Percentiles rank a stretch among this genome's conserved stretches.
phyloP scores from a whole-genome alignment of 257 asterid species.

The Perilla frutescens region DNA sequence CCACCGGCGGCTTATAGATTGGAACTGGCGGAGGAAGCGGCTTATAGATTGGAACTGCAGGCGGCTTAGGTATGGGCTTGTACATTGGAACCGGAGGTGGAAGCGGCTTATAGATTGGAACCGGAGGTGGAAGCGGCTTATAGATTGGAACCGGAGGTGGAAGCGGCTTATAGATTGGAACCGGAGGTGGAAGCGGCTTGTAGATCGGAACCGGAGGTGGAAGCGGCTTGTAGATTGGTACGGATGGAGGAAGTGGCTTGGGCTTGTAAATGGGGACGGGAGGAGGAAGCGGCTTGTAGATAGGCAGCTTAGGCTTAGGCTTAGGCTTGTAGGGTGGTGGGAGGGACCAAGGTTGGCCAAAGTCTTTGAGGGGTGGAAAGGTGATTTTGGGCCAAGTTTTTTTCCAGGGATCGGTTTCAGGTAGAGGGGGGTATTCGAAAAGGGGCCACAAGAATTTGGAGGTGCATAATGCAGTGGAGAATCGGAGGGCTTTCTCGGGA shows the following conservation, averaged over 20 bases:
- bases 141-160: conserved; percentile 1
- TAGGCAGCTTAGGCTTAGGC: conserved; percentile 27
- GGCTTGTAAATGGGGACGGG: neutral
- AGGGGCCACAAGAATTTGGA: conserved; percentile 80
- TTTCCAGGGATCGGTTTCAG: conserved; percentile 42
- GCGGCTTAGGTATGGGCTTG: conserved; percentile 3
- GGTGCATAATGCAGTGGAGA: conserved; percentile 76
- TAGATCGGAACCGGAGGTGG: neutral
- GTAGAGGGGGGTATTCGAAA: conserved; percentile 60
- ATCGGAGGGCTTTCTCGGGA: conserved; percentile 51
- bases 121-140: conserved; percentile 47
- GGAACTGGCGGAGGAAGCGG: conserved; percentile 22
- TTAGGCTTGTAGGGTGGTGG: conserved; percentile 26
- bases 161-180: neutral
- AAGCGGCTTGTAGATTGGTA: conserved; percentile 19
- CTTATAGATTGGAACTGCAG: conserved; percentile 20
- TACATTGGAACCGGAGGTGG: conserved; percentile 29
- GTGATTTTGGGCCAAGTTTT: conserved; percentile 44
- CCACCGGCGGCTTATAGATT: conserved; percentile 41
- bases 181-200: neutral
- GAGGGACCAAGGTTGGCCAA: conserved; percentile 17
- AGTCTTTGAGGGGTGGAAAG: conserved; percentile 30
- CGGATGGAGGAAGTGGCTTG: conserved; percentile 38
- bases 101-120: conserved; percentile 41
- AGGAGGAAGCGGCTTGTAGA: neutral